Evolutionary conservation across 345 rosid species (phyloP), one percentile per base, ranked within the genome.

Genomic region (Murraya paniculata): DNA sequence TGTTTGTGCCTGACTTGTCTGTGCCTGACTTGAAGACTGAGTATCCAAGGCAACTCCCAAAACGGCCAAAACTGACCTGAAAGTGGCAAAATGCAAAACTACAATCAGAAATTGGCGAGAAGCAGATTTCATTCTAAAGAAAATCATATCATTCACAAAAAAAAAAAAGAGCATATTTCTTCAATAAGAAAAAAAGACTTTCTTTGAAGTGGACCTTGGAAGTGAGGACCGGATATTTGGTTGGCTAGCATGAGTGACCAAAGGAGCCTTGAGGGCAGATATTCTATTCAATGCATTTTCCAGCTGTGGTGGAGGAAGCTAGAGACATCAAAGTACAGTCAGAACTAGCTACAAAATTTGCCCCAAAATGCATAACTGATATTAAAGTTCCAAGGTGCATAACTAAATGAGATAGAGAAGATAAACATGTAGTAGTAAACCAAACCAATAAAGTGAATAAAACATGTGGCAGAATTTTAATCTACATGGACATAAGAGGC

Each of bases 271-370:
- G 55, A 96, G 87, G 22, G 88, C 87, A 1, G 89, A 73, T 27
- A 84, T 86, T 81, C 89, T 89, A 81, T 90, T 88, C 89, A 96
- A 83, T 76, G 98, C 98, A 83, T 88, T 94, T 87, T 88, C 98
- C 64, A 96, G 86, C 80, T 94, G 99, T 35, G 93, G 92, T 27
- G 99, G 90, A 84, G 99, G 99, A 74, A 96, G 88, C 99, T 93
- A 91, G 75, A 74, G 74, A 64, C 62, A 66, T 79, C 39, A 39
- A 74, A 9, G 18, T 19, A n/a, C 18, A 14, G 58, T 80, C 58
- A 77, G 83, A 75, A 67, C 41, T 50, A 77, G 41, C 57, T 58
- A 53, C 6, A 55, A 35, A 50, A 14, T 76, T 76, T 48, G 19
- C 39, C 68, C 56, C 22, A 71, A 68, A 60, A 55, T 8, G 59